Conservation (phyloP, 306 rosid species). For the Quercus dentata region DNA sequence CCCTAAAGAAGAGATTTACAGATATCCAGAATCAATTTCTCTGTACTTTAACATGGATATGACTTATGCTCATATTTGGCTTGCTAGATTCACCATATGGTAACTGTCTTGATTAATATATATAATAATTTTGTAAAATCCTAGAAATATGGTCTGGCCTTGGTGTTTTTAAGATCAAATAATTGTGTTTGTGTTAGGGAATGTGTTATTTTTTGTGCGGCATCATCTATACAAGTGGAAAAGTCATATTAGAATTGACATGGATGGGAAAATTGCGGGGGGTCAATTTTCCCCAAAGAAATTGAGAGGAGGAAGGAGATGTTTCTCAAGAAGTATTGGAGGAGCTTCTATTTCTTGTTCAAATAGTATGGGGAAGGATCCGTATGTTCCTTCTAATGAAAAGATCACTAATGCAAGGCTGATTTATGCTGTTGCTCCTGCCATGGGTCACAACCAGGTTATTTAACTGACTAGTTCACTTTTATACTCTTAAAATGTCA, state of each 20-base stretch:
- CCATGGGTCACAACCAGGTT: conserved; percentile 97
- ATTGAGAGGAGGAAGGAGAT: conserved; percentile 15
- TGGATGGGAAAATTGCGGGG: conserved; percentile 9
- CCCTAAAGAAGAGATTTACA: neutral
- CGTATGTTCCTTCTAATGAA: conserved; percentile 23
- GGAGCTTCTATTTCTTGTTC: conserved; percentile 37
- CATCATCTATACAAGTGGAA: conserved; percentile 30
- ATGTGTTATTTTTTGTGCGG: conserved; percentile 22
- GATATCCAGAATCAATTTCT: neutral
- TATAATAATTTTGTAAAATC: neutral
- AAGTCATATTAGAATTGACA: neutral
- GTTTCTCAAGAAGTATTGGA: conserved; percentile 16
- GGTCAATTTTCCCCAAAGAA: conserved; percentile 21
- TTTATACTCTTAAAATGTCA: no score
- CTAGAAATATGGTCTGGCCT: neutral
- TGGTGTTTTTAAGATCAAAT: neutral
- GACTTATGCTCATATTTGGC: neutral
- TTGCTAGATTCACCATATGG: neutral
- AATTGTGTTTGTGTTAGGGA: conserved; percentile 40
- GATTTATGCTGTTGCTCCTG: conserved; percentile 79
- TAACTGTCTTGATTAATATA: neutral
- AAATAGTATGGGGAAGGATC: conserved; percentile 16
- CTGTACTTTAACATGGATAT: neutral
- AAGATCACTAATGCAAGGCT: conserved; percentile 44
- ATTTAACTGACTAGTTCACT: neutral